phyloP scores from a whole-genome alignment of 768 basidiomycete species.

The Phlebiopsis gigantea region DNA sequence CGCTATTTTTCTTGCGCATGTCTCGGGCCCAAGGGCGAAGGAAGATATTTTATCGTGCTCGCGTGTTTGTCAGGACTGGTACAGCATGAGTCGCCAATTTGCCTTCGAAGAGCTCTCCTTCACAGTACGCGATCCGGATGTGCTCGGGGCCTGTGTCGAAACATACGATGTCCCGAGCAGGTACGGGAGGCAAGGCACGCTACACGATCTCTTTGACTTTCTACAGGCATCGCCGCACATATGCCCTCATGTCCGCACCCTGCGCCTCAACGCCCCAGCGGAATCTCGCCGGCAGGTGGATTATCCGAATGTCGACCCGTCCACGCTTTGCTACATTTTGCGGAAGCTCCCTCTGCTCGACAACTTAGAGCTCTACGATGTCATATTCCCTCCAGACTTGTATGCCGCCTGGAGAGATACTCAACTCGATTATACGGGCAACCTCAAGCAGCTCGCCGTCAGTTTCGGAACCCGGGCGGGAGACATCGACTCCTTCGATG shows the following conservation, averaged over 20 bases:
- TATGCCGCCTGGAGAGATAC: not conserved
- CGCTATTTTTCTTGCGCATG: not conserved
- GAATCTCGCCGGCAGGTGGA: not conserved
- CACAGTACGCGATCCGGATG: not conserved
- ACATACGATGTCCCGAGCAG: not conserved
- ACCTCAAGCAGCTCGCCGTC: not conserved
- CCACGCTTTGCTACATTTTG: not conserved
- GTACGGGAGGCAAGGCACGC: not conserved
- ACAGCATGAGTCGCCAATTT: not conserved
- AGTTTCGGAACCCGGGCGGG: not conserved
- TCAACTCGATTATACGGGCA: not conserved
- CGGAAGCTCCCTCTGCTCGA: not conserved
- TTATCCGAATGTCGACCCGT: not conserved
- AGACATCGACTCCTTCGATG: slow-evolving; percentile 5
- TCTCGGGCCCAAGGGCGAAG: not conserved
- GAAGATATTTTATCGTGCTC: not conserved
- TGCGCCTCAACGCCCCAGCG: not conserved
- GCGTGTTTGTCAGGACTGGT: not conserved
- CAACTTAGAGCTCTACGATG: not conserved
- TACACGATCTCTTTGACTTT: not conserved
- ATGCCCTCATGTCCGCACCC: not conserved
- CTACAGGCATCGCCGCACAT: not conserved
- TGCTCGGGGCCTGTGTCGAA: not conserved
- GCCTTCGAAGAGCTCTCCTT: not conserved
- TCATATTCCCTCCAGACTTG: not conserved